Evolutionary conservation across 805 yeast species (phyloP).

Genomic region (Cyberlindnera xishuangbannaensis): DNA sequence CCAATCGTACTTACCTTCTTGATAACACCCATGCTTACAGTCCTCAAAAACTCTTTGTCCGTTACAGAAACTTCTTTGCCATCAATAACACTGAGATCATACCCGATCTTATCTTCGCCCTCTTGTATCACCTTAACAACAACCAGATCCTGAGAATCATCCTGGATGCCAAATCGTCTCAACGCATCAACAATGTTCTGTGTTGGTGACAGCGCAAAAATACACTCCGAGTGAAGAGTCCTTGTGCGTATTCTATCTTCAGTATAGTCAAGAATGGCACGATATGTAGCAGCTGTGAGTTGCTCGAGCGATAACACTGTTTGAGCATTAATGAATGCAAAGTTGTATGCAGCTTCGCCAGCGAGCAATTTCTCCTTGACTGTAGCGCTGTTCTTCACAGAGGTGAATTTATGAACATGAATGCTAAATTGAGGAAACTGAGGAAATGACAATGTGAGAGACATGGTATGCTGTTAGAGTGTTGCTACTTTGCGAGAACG

Average conservation of each 20-base stretch:
- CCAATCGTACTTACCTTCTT: slow-evolving; percentile 22
- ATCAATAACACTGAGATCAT: slow-evolving; percentile 22
- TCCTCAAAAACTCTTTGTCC: slow-evolving; percentile 27
- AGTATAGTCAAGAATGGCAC: slow-evolving; percentile 48
- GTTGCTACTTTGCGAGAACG: too few species aligned
- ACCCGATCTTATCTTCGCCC: slow-evolving; percentile 17
- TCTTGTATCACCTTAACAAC: slow-evolving; percentile 40
- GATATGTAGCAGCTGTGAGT: slow-evolving; percentile 51
- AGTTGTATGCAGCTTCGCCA: slow-evolving; percentile 46
- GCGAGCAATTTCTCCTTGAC: slow-evolving; percentile 41
- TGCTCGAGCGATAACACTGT: slow-evolving; percentile 59
- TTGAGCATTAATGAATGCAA: slow-evolving; percentile 58
- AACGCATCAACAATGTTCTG: slow-evolving; percentile 70
- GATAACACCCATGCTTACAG: slow-evolving; percentile 30
- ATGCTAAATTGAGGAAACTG: slow-evolving; percentile 39
- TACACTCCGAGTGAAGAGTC: slow-evolving; percentile 64
- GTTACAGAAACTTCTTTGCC: slow-evolving; percentile 32
- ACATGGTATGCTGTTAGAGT: slow-evolving; percentile 1
- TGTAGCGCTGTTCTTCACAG: slow-evolving; percentile 38
- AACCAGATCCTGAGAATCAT: slow-evolving; percentile 38
- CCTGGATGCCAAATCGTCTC: slow-evolving; percentile 62
- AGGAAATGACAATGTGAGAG: slow-evolving; percentile 30
- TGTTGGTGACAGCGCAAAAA: slow-evolving; percentile 62
- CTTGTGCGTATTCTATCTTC: slow-evolving; percentile 52
- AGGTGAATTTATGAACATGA: slow-evolving; percentile 37